Base-by-base conservation (phyloP, 169 alveolate genomes). In the Plasmodium vivax region DNA sequence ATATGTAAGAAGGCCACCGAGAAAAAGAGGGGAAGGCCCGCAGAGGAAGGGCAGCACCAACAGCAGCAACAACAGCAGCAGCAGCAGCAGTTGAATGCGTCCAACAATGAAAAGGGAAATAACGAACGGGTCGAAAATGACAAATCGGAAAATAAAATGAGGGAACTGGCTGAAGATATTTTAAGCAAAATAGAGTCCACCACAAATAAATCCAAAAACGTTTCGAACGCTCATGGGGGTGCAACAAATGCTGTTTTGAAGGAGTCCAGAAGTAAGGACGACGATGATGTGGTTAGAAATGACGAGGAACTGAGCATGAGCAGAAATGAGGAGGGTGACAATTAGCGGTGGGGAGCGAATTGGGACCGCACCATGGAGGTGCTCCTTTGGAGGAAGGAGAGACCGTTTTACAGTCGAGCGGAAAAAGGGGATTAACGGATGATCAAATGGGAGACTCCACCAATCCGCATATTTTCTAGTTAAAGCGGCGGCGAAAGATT, bases 11-110 rank as follows among this genome's bases (percentile, higher is more conserved):
- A 82, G 51, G 94, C 94, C 8, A 51, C 92, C 23, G 94, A 90
- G 47, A 90, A 90, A 90, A 90, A 82, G 73, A 80, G 94, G 51
- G 94, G 94, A 3, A 90, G 94, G 68, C 94, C 94, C 23, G 79
- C 91, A 27, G 94, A 90, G 47, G 94, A 90, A 27, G 77, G 41
- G 1, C 94, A 90, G 4, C 94, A 90, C n/a, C 93, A 84, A 34
- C 87, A 81, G 45, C 47, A 36, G 72, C 72, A 16, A 56, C 72
- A 36, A 32, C n/a, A n/a, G n/a, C n/a, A n/a, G n/a, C n/a, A n/a
- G n/a, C 41, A 32, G 54, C 82, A 32, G 38, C 58, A 36, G 54
- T 16, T n/a, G 38, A 85, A 27, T 23, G 45, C 68, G 36, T 71
- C 38, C 6, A 74, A 84, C 9, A 84, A 45, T 45, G 84, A 84